Conservation (phyloP, 1,284 basidiomycete species). For the Rhodotorula sp. region DNA sequence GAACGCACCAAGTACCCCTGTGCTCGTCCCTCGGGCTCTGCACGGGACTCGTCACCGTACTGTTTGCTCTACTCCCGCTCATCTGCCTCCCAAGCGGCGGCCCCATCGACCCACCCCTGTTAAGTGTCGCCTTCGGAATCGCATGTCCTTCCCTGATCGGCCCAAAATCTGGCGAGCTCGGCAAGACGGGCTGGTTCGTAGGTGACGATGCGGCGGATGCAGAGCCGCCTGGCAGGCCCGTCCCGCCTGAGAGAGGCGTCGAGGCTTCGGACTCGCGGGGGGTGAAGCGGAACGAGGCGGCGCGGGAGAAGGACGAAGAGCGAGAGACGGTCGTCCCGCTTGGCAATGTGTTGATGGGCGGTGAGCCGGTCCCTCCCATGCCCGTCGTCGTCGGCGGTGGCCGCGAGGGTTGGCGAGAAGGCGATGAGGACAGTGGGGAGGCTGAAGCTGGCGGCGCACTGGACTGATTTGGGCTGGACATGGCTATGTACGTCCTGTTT, state of each 20-base stretch:
- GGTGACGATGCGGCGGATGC: background rate
- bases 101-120: background rate
- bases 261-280: constrained; percentile 12
- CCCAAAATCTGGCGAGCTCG: constrained; percentile 3
- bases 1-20: constrained; percentile 24
- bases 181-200: background rate
- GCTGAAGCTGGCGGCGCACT: background rate
- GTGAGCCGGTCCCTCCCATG: too few species aligned
- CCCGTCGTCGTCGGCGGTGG: background rate
- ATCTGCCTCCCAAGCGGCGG: background rate
- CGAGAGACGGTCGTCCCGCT: constrained; percentile 11
- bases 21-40: constrained; percentile 22
- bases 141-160: constrained; percentile 1
- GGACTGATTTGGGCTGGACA: too few species aligned
- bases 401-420: background rate
- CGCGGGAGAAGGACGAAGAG: constrained; percentile 28
- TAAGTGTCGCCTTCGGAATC: background rate
- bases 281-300: constrained; percentile 32
- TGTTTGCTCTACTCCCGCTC: background rate
- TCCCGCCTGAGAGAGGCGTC: background rate
- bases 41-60: constrained; percentile 8
- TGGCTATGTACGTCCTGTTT: too few species aligned
- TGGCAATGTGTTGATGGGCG: background rate
- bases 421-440: background rate
- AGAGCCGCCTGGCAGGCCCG: background rate